These are phyloP conservation scores for Chaetomium tenue DNA, from an alignment of 495 filamentous ascomycete species.

Conservation along the genomic window DNA sequence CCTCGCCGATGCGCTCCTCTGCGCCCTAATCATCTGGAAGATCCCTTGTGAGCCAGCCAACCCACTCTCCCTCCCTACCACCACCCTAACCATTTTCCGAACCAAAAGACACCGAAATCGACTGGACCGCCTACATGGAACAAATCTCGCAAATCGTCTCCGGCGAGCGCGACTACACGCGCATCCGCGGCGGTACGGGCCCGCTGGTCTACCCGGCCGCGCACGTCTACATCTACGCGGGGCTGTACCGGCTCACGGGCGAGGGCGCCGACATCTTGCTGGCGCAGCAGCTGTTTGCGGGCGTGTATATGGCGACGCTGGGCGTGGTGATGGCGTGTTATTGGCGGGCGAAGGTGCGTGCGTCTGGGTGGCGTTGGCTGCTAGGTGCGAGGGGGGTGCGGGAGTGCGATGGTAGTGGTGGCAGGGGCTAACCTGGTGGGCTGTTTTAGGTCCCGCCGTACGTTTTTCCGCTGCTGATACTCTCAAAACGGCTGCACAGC, in stretches of 20 bases:
- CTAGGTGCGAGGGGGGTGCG: no score
- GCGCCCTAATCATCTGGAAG: constrained; percentile 73
- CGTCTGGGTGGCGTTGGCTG: not conserved
- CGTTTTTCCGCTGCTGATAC: constrained; percentile 77
- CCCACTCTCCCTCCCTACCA: constrained; percentile 7
- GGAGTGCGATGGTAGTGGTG: not conserved
- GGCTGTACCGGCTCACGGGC: constrained; percentile 74
- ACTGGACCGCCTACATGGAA: constrained; percentile 97
- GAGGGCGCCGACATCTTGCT: constrained; percentile 70
- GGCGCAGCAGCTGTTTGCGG: constrained; percentile 77
- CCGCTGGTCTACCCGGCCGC: constrained; percentile 91
- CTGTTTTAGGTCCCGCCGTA: constrained; percentile 72
- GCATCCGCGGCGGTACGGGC: constrained; percentile 84
- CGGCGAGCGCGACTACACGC: constrained; percentile 85
- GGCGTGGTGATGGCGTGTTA: constrained; percentile 81
- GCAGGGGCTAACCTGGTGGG: constrained; percentile 2
- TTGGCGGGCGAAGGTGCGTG: constrained; percentile 60
- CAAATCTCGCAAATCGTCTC: constrained; percentile 74
- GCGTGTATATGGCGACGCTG: constrained; percentile 72
- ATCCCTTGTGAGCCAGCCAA: constrained; percentile 68
- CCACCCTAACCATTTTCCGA: constrained; percentile 12
- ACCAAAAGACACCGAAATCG: constrained; percentile 90
- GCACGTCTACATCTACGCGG: constrained; percentile 87
- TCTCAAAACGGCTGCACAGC: constrained; percentile 91
- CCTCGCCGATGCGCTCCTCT: constrained; percentile 70